Evolutionary conservation across 2,329 filamentous ascomycete genomes (phyloP), one percentile per base, ranked within the genome.

Genomic region (Calycina marina): DNA sequence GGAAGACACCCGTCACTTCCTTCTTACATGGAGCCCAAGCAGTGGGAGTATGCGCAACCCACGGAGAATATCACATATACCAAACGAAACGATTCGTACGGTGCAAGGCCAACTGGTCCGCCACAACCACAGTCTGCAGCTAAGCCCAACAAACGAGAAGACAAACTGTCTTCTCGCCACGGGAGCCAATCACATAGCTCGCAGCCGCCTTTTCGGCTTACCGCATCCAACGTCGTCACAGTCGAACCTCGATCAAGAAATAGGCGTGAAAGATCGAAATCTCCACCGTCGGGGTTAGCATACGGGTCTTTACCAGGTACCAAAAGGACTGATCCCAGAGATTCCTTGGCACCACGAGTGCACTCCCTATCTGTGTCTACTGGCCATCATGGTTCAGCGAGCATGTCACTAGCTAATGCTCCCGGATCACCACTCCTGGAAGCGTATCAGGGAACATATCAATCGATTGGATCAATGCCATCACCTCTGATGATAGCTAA

Each of bases 391-490:
- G 42, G 40, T 4, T 38, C 40, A 11, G 44, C 44, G 11, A 29
- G 44, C 12, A 63, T 68, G 22, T 49, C 43, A 9, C 53, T 73
- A 2, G 59, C 67, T 2, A 59, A 61, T 14, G 67, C 83, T 2
- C 83, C 85, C 0, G 72, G 72, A 1, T 93, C 84, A 40, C 90
- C 88, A 1, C 63, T 96, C 30, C 70, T 93, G 2, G 88, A 96
- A 57, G 77, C 90, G 1, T 96, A 96, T 56, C 79, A 77, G 40
- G 88, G 88, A 24, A 93, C 86, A 1, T 96, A 93, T 48, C 88
- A 96, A 56, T 83, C 82, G 36, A 81, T 92, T 46, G 93, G 86
- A 0, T 86, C 88, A 0, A 93, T 94, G 83, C 86, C 86, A 0
- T 85, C 85, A 0, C 83, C 86, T 1, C 61, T 86, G 55, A 14